Conservation (phyloP, 1,139 yeast genomes). For the Yamadazyma dendronema region DNA sequence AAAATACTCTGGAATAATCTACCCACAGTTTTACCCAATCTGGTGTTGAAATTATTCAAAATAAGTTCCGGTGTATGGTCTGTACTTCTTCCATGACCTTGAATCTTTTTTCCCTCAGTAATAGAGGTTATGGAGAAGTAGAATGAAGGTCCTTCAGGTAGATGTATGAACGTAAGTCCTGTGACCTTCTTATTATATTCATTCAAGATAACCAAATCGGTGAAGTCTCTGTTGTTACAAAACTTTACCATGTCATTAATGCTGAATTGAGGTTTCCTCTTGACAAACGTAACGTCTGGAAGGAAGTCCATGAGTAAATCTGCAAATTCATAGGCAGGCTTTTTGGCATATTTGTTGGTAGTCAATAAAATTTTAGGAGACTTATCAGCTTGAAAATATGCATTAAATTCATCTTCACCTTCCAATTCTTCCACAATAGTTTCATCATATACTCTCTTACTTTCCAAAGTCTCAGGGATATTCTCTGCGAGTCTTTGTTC, state of each 20-base stretch:
- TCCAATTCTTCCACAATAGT: conserved; percentile 70
- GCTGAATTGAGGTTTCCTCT: conserved; percentile 76
- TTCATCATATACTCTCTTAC: conserved; percentile 87
- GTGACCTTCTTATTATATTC: conserved; percentile 91
- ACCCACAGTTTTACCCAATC: conserved; percentile 91
- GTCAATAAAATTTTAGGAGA: conserved; percentile 84
- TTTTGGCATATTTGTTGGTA: conserved; percentile 82
- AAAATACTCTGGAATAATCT: conserved; percentile 86
- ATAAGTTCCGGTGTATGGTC: conserved; percentile 89
- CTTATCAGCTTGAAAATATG: conserved; percentile 58
- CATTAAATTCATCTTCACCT: conserved; percentile 79
- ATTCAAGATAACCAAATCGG: conserved; percentile 83
- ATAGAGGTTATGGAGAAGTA: conserved; percentile 85
- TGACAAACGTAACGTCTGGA: conserved; percentile 83
- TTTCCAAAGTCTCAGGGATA: conserved; percentile 85
- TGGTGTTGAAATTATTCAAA: conserved; percentile 85
- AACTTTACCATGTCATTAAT: conserved; percentile 85
- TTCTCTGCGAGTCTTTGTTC: conserved; percentile 77
- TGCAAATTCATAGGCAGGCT: conserved; percentile 87
- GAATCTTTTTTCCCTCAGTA: conserved; percentile 68
- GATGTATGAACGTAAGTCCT: conserved; percentile 87
- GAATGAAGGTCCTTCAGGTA: conserved; percentile 94
- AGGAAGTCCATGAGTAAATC: conserved; percentile 79
- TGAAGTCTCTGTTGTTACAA: conserved; percentile 78
- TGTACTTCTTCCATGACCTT: conserved; percentile 89